phyloP scores from a whole-genome alignment of 805 yeast species.

The Candida ovalis region DNA sequence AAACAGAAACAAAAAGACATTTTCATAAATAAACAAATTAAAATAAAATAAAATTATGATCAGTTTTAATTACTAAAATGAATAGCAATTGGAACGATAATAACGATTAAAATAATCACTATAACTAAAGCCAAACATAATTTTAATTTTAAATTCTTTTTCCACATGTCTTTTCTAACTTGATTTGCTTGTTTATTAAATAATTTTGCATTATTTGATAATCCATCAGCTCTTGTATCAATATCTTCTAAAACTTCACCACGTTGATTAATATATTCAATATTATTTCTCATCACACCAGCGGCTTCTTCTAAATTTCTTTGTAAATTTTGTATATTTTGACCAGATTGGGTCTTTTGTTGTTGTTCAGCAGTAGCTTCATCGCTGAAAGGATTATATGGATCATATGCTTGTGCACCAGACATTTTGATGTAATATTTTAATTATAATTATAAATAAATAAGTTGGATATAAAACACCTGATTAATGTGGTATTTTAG shows the following conservation, averaged over 20 bases:
- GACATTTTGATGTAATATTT: constrained; percentile 18
- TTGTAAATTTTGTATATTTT: constrained; percentile 29
- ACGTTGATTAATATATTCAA: constrained; percentile 90
- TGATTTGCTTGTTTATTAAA: constrained; percentile 96
- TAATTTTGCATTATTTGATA: constrained; percentile 89
- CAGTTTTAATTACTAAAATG: constrained; percentile 50
- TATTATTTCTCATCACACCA: constrained; percentile 95
- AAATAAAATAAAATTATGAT: not conserved
- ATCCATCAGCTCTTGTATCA: constrained; percentile 88
- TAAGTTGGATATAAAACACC: no score
- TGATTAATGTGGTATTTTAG: no score
- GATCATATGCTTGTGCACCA: constrained; percentile 33
- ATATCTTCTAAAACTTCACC: constrained; percentile 91
- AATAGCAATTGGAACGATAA: constrained; percentile 89
- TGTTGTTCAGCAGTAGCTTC: constrained; percentile 27
- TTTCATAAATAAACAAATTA: no score
- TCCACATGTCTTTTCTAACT: constrained; percentile 98
- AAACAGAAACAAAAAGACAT: not conserved
- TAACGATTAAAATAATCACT: constrained; percentile 76
- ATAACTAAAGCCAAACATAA: constrained; percentile 80
- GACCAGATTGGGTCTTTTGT: constrained; percentile 13
- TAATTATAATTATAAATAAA: no score
- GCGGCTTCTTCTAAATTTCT: constrained; percentile 66
- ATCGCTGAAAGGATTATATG: constrained; percentile 32
- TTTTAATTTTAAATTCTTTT: constrained; percentile 96